These are phyloP conservation scores for Hippophae rhamnoides DNA, from an alignment of 306 rosid species.

Conservation along the genomic window DNA sequence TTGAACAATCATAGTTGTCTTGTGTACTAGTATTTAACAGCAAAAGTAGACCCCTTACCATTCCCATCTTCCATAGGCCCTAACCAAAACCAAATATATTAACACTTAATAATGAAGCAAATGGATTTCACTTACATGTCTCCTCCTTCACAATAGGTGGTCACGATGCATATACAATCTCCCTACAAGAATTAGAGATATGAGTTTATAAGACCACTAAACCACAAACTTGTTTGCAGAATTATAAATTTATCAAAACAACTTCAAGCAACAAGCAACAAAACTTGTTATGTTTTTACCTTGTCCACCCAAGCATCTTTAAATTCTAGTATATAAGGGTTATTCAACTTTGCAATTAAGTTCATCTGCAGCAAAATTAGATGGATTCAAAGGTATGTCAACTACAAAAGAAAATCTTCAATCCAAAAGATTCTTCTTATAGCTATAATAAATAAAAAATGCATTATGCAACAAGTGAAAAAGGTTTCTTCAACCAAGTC, in stretches of 20 bases:
- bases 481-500: constrained; percentile 4
- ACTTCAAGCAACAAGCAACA: too few species aligned
- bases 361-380: constrained; percentile 51
- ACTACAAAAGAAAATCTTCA: too few species aligned
- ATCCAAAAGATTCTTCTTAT: background rate
- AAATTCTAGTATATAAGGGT: constrained; percentile 82
- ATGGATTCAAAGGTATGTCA: constrained; percentile 1
- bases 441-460: background rate
- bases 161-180: constrained; percentile 62
- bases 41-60: background rate
- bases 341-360: constrained; percentile 60
- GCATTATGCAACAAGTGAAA: constrained; percentile 2
- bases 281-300: constrained; percentile 27
- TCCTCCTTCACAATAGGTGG: constrained; percentile 82
- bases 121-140: constrained; percentile 36
- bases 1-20: too few species aligned
- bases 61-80: background rate
- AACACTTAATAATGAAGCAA: background rate
- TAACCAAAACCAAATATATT: background rate
- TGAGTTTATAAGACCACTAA: background rate
- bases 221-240: too few species aligned
- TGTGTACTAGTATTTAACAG: background rate
- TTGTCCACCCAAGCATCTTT: constrained; percentile 97
- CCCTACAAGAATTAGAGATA: constrained; percentile 45
- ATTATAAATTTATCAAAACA: too few species aligned